Base-by-base conservation (phyloP, 1,284 basidiomycete genomes). In the Ganoderma sp. region DNA sequence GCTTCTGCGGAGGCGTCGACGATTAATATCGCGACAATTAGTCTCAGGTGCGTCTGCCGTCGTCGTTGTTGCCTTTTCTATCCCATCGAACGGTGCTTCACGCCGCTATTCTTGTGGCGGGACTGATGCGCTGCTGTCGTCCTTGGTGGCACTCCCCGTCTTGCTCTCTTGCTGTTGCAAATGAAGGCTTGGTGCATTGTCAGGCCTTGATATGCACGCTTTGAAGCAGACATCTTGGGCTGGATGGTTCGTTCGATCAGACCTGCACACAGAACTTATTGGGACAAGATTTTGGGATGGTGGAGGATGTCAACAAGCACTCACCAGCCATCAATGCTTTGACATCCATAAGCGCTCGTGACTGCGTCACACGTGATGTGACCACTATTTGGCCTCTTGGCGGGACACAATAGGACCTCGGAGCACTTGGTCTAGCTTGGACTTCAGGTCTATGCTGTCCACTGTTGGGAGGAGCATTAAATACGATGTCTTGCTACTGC, bases 281-380 rank as follows among this genome's bases (percentile, higher is more conserved):
- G 56, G 37, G 56, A 58, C 56, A 39, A 10, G 32, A 12, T 39
- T 58, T 39, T 39, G 56, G 39, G 56, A 19, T 58, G 37, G 56
- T 39, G 56, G 56, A 22, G 8, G 56, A 28, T 22, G 19, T 37
- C 4, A 22, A 39, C 10, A n/a, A 22, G 10, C 19, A 58, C 56
- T 58, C 32, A 58, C 56, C 56, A 22, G 37, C 9, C 56, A 39
- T 58, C 56, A 56, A 2, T 19, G 32, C 32, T 6, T n/a, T 58
- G 17, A 10, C n/a, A 34, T 2, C 0, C 17, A 12, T 5, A 58
- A 58, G 56, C 56, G 37, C 56, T 1, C 4, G 34, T 58, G 56
- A 58, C 56, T 15, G 8, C 22, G 56, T 58, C 37, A 58, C 56
- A 39, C 10, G 17, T 58, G 56, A 58, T 19, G 56, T 58, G 56